Evolutionary conservation across 768 basidiomycete species (phyloP).

Genomic region (Cystofilobasidium macerans): DNA sequence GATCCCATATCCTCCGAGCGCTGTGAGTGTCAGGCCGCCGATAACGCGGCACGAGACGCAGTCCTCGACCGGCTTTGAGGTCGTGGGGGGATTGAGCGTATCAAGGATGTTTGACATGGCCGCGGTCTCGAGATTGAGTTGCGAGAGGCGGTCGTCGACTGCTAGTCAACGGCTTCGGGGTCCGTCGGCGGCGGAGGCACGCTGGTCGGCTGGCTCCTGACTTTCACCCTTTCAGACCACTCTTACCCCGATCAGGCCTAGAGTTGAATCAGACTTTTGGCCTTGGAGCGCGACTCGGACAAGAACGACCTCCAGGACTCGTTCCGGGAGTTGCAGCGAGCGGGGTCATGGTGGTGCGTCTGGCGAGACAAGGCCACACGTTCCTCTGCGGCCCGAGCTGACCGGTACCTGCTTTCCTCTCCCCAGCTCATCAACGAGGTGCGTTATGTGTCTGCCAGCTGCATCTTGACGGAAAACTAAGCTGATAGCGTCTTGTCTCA

Average conservation of each 20-base stretch:
- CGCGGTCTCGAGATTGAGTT: background rate
- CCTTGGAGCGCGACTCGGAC: too few species aligned
- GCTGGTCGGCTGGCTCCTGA: too few species aligned
- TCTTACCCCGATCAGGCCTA: too few species aligned
- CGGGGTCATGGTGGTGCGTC: constrained; percentile 5
- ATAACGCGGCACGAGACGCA: constrained; percentile 10
- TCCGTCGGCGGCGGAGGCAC: too few species aligned
- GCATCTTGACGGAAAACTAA: background rate
- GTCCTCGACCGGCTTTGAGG: background rate
- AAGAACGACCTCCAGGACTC: too few species aligned
- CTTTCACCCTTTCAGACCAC: too few species aligned
- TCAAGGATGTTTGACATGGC: background rate
- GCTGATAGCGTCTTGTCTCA: too few species aligned
- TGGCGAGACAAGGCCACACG: background rate
- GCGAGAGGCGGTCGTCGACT: background rate
- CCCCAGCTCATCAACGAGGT: constrained; percentile 23
- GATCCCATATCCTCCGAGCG: background rate
- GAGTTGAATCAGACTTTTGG: too few species aligned
- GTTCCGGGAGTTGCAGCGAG: too few species aligned
- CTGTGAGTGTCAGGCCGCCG: background rate
- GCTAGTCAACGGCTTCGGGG: too few species aligned
- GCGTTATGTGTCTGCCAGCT: background rate
- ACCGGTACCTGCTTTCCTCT: background rate
- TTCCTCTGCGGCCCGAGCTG: background rate
- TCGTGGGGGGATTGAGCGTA: background rate